Evolutionary conservation across 2,329 filamentous ascomycete species (phyloP), one percentile per base, ranked within the genome.

Genomic region (Apiospora kogelbergensis): DNA sequence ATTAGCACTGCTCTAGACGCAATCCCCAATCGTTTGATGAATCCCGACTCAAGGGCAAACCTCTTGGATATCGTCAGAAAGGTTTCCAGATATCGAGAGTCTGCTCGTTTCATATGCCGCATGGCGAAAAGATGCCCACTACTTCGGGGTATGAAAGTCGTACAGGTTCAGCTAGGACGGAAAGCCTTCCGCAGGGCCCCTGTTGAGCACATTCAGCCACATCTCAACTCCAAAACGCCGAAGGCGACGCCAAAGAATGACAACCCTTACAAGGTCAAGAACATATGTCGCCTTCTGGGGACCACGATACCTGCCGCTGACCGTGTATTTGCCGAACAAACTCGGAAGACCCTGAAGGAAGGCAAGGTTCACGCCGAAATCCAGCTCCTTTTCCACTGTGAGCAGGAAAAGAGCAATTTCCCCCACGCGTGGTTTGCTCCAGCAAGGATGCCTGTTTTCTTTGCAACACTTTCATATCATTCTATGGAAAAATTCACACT

Each of bases 371-470:
- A 87, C 70, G 84, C 84, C 4, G 84, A 87, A 73, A 80, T 87
- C 33, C 84, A 86, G 69, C 79, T 87, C 24, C 69, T 86, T 10
- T 81, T 79, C 66, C 79, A 83, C 70, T 84, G 80, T 68, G 80
- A 84, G 65, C 65, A 76, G 2, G 70, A 78, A 40, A 66, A 74
- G 2, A n/a, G 70, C 0, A 6, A 60, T 0, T 73, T 13, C 76
- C 73, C 40, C 83, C 84, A 10, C 79, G 83, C 22, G 78, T 84
- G 3, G 81, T 87, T 6, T 80, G 80, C 67, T 84, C 84, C 3
- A 84, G 80, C 76, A 87, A 87, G 68, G 80, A 83, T 66, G 82
- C 85, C 1, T 88, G 85, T 71, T 86, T 82, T 72, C 78, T 87
- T 0, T 88, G 84, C 73, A 83, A 86, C 66, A 74, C 80, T 7